phyloP scores from a whole-genome alignment of 169 alveolate genomes.

The Plasmodium gaboni region DNA sequence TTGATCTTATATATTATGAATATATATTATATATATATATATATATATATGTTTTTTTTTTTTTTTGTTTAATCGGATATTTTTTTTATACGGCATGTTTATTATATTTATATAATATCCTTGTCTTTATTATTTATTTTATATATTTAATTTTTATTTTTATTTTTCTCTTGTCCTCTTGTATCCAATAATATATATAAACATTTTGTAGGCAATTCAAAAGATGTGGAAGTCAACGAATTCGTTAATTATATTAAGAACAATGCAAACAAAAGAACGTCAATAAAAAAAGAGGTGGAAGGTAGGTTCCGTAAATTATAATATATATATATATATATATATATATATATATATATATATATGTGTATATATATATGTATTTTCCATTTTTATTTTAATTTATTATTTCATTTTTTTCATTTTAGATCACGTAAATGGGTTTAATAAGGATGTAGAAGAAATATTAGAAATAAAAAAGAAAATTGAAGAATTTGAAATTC shows the following conservation, averaged over 20 bases:
- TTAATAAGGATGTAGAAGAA: conserved; percentile 38
- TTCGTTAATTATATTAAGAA: conserved; percentile 25
- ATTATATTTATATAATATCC: neutral
- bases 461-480: conserved; percentile 36
- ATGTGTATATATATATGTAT: neutral
- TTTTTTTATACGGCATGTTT: too few species aligned
- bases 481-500: conserved; percentile 48
- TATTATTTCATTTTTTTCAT: neutral
- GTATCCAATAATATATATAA: conserved; percentile 4
- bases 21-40: neutral
- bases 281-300: conserved; percentile 61
- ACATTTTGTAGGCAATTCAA: conserved; percentile 29
- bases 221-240: conserved; percentile 23
- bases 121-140: neutral
- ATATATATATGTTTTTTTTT: conserved; percentile 8
- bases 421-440: conserved; percentile 55
- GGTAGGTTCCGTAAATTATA: neutral
- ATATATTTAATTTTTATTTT: conserved; percentile 18
- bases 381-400: neutral
- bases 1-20: neutral
- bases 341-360: too few species aligned
- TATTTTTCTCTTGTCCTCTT: conserved; percentile 3
- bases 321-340: neutral
- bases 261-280: conserved; percentile 36
- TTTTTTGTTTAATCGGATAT: neutral